These are phyloP conservation scores for Artemisia annua DNA, from an alignment of 129 eudicot species.

Conservation along the genomic window DNA sequence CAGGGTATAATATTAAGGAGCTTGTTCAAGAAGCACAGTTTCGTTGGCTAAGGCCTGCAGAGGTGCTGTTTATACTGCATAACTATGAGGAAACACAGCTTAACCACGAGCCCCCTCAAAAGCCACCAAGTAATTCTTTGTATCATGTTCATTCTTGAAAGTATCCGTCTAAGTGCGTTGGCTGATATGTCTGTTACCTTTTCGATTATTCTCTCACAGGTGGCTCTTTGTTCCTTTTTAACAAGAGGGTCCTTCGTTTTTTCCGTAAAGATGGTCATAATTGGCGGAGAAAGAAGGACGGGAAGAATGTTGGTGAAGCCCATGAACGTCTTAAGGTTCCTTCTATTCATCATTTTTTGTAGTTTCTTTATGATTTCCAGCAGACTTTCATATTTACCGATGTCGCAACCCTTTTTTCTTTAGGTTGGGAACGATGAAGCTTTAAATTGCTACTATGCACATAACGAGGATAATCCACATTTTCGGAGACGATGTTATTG, in stretches of 20 bases:
- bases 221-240: not conserved
- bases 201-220: not conserved
- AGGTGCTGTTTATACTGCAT: not conserved
- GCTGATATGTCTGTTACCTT: not conserved
- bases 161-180: too few species aligned
- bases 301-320: not conserved
- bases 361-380: not conserved
- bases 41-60: not conserved
- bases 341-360: not conserved
- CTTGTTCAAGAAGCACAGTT: not conserved
- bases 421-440: slow-evolving; percentile 88
- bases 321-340: not conserved
- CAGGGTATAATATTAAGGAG: not conserved
- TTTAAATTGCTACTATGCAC: slow-evolving; percentile 84
- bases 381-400: not conserved
- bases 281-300: not conserved
- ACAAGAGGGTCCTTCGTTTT: not conserved
- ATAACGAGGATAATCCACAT: slow-evolving; percentile 58
- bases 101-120: not conserved
- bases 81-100: not conserved
- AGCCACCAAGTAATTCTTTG: not conserved
- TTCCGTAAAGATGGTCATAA: not conserved
- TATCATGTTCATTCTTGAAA: not conserved
- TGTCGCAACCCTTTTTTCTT: not conserved
- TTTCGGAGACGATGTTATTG: slow-evolving; percentile 90